Evolutionary conservation across 2,329 filamentous ascomycete genomes (phyloP).

Genomic region (Cadophora sp.): DNA sequence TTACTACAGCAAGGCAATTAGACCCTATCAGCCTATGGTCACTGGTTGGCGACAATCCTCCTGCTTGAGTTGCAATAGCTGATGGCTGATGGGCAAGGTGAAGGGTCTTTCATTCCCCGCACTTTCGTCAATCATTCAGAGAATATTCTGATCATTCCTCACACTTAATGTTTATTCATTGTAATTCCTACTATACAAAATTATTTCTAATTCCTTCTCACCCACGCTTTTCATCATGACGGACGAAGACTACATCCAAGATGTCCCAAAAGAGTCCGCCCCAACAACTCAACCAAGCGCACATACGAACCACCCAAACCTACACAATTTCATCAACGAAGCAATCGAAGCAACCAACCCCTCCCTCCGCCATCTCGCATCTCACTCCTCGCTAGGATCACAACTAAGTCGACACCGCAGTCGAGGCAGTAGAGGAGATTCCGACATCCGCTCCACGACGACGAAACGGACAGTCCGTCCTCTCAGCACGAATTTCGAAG

Average conservation of each 20-base stretch:
- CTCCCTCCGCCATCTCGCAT: constrained; percentile 31
- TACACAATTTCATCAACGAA: constrained; percentile 28
- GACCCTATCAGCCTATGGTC: neutral
- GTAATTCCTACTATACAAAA: no score
- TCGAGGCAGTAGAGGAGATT: neutral
- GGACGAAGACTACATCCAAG: neutral
- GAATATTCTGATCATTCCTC: no score
- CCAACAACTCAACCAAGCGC: neutral
- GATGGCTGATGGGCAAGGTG: no score
- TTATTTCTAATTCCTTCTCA: no score
- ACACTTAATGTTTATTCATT: no score
- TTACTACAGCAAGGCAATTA: neutral
- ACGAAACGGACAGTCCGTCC: neutral
- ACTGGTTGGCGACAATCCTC: no score
- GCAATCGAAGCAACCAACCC: constrained; percentile 32
- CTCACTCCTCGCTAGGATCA: constrained; percentile 29
- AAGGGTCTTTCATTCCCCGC: neutral
- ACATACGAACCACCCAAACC: neutral
- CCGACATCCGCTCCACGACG: neutral
- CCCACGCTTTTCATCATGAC: neutral
- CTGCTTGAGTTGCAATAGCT: neutral
- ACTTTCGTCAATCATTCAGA: neutral
- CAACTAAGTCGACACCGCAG: constrained; percentile 5
- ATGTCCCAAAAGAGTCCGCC: neutral
- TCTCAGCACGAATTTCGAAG: constrained; percentile 28